phyloP scores from a whole-genome alignment of 495 filamentous ascomycete species.

The Wilcoxina mikolae region DNA sequence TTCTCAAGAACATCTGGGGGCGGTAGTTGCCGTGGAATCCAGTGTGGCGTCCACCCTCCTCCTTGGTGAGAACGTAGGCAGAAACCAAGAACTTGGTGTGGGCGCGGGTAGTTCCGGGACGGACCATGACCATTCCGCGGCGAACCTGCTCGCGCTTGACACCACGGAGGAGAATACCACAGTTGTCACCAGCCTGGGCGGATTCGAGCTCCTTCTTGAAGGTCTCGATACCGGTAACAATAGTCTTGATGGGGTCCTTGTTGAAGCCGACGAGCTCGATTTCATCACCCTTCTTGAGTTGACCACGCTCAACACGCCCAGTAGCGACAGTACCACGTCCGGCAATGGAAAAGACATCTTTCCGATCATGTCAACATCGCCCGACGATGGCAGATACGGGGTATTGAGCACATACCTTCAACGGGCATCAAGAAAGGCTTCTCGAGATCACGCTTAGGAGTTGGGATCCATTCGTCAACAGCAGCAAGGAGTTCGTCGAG shows the following conservation, averaged over 20 bases:
- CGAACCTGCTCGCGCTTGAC: conserved; percentile 82
- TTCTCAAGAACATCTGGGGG: conserved; percentile 88
- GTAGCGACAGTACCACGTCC: conserved; percentile 95
- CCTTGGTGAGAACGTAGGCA: conserved; percentile 92
- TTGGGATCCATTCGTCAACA: conserved; percentile 93
- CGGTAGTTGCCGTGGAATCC: conserved; percentile 88
- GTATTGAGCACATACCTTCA: conserved; percentile 36
- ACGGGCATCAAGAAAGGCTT: conserved; percentile 98
- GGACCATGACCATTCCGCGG: conserved; percentile 83
- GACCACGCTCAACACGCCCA: conserved; percentile 91
- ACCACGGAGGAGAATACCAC: conserved; percentile 90
- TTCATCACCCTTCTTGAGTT: conserved; percentile 78
- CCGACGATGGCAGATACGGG: too few relatives aligned
- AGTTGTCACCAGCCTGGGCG: conserved; percentile 89
- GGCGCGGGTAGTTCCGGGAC: conserved; percentile 62
- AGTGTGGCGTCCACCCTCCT: conserved; percentile 91
- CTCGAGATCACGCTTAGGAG: conserved; percentile 73
- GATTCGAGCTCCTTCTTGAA: conserved; percentile 98
- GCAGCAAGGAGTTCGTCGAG: conserved; percentile 79
- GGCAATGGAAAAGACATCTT: conserved; percentile 90
- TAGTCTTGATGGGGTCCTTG: conserved; percentile 70
- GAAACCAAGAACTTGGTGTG: conserved; percentile 83
- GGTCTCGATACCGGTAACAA: conserved; percentile 97
- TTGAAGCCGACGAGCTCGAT: conserved; percentile 85
- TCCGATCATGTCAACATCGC: background rate